phyloP scores from a whole-genome alignment of 192 early-diverging fungal species.

The Umbelopsis ramanniana region DNA sequence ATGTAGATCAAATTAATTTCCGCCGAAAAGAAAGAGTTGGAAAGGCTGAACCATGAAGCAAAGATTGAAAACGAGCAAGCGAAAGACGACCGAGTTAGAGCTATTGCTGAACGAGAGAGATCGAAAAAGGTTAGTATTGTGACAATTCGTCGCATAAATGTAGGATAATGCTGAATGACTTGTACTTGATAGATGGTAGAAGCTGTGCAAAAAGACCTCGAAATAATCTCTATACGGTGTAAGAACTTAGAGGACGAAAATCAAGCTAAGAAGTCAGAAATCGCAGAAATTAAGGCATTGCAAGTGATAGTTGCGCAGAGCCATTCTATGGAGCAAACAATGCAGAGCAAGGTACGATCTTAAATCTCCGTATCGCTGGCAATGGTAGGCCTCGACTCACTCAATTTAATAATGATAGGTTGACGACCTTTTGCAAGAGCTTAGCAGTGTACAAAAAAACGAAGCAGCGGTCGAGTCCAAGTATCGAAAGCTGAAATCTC shows the following conservation, averaged over 20 bases:
- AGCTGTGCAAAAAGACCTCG: slow-evolving; percentile 1
- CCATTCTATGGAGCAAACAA: slow-evolving; percentile 29
- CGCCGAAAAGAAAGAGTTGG: slow-evolving; percentile 34
- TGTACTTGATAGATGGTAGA: neutral
- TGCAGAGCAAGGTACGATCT: slow-evolving; percentile 29
- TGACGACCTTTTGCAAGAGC: slow-evolving; percentile 50
- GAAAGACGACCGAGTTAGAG: neutral
- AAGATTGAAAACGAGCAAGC: slow-evolving; percentile 32
- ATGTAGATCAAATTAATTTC: slow-evolving; percentile 23
- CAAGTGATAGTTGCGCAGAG: slow-evolving; percentile 34
- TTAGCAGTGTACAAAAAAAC: slow-evolving; percentile 37
- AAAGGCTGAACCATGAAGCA: slow-evolving; percentile 38
- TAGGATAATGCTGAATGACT: neutral
- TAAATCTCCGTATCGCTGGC: neutral
- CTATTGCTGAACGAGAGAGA: neutral
- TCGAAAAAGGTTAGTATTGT: neutral
- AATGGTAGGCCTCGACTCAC: neutral
- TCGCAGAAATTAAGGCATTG: neutral
- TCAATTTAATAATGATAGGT: slow-evolving; percentile 32
- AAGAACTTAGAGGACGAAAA: slow-evolving; percentile 10
- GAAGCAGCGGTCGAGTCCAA: slow-evolving; percentile 42
- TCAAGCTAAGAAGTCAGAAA: slow-evolving; percentile 1
- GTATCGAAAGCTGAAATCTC: slow-evolving; percentile 43
- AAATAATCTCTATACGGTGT: neutral
- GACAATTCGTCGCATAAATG: neutral